Base-by-base conservation (phyloP, 2,329 filamentous ascomycete genomes). In the Fusarium marasasianum region DNA sequence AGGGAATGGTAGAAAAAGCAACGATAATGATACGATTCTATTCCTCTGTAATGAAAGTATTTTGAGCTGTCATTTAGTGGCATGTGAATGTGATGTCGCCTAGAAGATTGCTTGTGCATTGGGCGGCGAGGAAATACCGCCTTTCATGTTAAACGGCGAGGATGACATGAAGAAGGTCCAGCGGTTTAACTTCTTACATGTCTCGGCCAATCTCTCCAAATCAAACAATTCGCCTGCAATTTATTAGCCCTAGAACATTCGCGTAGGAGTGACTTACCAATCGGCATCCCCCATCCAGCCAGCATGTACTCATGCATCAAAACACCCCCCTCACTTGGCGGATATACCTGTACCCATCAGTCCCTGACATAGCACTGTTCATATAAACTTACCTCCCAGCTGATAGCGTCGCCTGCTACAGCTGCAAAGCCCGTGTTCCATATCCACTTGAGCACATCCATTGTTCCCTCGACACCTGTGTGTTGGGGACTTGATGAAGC, bases 341-440 rank as follows among this genome's bases (percentile, higher is more conserved):
- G 73, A 74, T 67, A 78, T 74, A 78, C 81, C 66, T 73, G 76
- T 1, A 15, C 8, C 0, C 12, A 43, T 33, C 37, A 47, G 15
- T 33, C 9, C 8, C 38, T 38, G 41, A 5, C 26, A 20, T 18
- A 15, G 2, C 8, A 5, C 8, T 8, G 11, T 1, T 20, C 12
- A 14, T n/a, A 13, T 6, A 37, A 56, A 68, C 84, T 86, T 8
- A 86, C 86, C 79, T 91, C 89, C 69, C 89, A 87, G 24, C 80
- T 74, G 8, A 89, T 86, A 62, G 85, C 84, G 67, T 91, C 89
- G 1, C 89, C 87, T 0, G 87, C 90, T 0, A 90, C 86, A 10
- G 89, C 90, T 0, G 87, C 82, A 72, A 91, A 90, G n/a, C 61
- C 70, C 1, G 86, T 84, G 70, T 90, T 85, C 88, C 89, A 91